phyloP scores from a whole-genome alignment of 1,284 basidiomycete species.

The Apiotrichum siamense region DNA sequence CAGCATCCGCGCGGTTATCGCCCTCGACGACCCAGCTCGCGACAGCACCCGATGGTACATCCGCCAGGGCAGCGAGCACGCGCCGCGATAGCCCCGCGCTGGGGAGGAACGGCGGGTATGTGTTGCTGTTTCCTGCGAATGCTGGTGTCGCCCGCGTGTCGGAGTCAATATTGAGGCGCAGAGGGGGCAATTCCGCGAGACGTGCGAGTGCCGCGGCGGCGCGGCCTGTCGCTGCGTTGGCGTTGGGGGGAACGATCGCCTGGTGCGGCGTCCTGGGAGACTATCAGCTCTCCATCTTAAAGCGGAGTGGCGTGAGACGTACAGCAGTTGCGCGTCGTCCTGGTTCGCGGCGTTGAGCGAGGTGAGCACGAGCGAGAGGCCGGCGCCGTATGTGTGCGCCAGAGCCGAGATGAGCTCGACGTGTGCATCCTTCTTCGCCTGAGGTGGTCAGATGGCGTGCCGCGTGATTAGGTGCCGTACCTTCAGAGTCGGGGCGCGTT shows the following conservation, averaged over 20 bases:
- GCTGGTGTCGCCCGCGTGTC: not conserved
- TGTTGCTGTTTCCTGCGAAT: conserved; percentile 33
- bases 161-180: conserved; percentile 17
- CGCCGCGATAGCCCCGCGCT: conserved; percentile 66
- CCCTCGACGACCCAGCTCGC: conserved; percentile 62
- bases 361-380: conserved; percentile 58
- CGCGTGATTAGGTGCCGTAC: conserved; percentile 44
- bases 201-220: conserved; percentile 48
- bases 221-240: conserved; percentile 49
- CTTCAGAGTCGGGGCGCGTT: conserved; percentile 68
- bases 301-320: conserved; percentile 34
- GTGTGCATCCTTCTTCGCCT: conserved; percentile 66
- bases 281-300: not conserved
- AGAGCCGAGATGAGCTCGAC: conserved; percentile 56
- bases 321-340: conserved; percentile 70
- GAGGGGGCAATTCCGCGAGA: conserved; percentile 51
- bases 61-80: conserved; percentile 53
- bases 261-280: conserved; percentile 25
- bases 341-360: conserved; percentile 68
- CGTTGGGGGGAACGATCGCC: conserved; percentile 43
- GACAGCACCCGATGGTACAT: conserved; percentile 41
- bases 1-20: conserved; percentile 67
- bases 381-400: conserved; percentile 51
- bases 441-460: not conserved
- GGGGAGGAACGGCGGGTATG: conserved; percentile 52